These are phyloP conservation scores for Xylariaceae sp. DNA, from an alignment of 2,329 filamentous ascomycete species.

Conservation along the genomic window DNA sequence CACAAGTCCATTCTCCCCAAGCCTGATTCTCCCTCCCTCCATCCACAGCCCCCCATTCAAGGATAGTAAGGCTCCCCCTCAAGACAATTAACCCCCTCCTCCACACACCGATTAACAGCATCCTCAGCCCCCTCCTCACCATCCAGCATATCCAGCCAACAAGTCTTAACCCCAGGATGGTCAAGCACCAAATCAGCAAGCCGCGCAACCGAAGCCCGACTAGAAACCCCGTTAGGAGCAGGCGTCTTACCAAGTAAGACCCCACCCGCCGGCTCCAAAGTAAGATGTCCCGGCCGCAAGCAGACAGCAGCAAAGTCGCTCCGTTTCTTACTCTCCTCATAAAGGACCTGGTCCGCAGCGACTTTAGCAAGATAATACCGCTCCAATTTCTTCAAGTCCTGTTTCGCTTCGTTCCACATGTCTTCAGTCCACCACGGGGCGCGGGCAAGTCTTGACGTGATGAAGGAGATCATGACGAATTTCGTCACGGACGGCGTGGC, in stretches of 20 bases:
- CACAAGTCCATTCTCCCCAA: neutral
- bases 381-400: conserved; percentile 41
- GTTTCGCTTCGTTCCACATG: conserved; percentile 41
- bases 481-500: conserved; percentile 51
- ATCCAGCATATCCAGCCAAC: conserved; percentile 54
- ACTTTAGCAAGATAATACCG: conserved; percentile 59
- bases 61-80: conserved; percentile 48
- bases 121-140: conserved; percentile 46
- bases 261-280: conserved; percentile 45
- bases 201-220: conserved; percentile 57
- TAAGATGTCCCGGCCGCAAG: conserved; percentile 51
- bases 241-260: conserved; percentile 46
- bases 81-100: conserved; percentile 46
- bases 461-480: conserved; percentile 63
- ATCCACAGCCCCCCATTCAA: no score
- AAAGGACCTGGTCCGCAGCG: conserved; percentile 54
- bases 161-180: conserved; percentile 42
- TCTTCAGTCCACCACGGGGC: conserved; percentile 53
- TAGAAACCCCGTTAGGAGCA: conserved; percentile 40
- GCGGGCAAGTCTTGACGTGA: conserved; percentile 47
- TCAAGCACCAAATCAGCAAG: conserved; percentile 55
- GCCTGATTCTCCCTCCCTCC: no score
- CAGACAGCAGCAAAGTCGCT: conserved; percentile 45
- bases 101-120: conserved; percentile 48
- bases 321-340: conserved; percentile 43